These are phyloP conservation scores for Cryptococcus jaspeensis DNA, from an alignment of 1,284 basidiomycete genomes.

Conservation along the genomic window DNA sequence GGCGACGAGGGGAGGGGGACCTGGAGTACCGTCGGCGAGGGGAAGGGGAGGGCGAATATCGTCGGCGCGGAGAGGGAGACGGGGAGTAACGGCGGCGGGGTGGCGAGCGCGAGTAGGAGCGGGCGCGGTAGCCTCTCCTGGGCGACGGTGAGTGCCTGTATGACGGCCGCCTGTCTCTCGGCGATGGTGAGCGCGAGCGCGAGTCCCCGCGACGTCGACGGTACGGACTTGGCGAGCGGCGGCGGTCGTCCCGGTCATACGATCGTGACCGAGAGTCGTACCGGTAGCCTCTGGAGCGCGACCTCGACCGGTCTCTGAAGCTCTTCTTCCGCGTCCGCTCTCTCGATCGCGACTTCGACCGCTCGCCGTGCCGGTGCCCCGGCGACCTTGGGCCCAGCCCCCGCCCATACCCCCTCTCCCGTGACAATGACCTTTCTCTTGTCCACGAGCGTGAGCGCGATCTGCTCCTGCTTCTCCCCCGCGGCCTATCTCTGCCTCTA, in stretches of 20 bases:
- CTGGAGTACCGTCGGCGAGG: constrained; percentile 10
- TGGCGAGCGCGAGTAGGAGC: constrained; percentile 7
- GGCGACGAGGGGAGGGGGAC: constrained; percentile 1
- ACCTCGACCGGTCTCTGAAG: constrained; percentile 16
- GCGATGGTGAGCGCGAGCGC: constrained; percentile 8
- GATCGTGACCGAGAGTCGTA: constrained; percentile 10
- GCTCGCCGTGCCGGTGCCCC: constrained; percentile 8
- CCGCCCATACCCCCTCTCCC: constrained; percentile 3
- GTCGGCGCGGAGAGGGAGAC: constrained; percentile 11
- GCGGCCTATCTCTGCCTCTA: constrained; percentile 15
- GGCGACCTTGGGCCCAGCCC: constrained; percentile 14
- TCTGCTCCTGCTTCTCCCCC: constrained; percentile 3
- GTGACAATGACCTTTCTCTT: constrained; percentile 12
- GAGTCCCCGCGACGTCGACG: constrained; percentile 8
- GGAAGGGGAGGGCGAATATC: constrained; percentile 12
- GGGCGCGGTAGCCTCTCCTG: constrained; percentile 7
- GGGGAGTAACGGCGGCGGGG: constrained; percentile 11
- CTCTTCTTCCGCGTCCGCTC: not conserved
- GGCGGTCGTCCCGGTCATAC: constrained; percentile 6
- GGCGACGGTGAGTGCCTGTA: constrained; percentile 9
- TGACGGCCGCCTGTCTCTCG: not conserved
- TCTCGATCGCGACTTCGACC: constrained; percentile 5
- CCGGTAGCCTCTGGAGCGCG: constrained; percentile 8
- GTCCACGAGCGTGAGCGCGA: not conserved
- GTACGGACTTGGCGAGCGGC: constrained; percentile 13